phyloP scores from a whole-genome alignment of 164 flowering plant genomes.

The Vitis rupestris region DNA sequence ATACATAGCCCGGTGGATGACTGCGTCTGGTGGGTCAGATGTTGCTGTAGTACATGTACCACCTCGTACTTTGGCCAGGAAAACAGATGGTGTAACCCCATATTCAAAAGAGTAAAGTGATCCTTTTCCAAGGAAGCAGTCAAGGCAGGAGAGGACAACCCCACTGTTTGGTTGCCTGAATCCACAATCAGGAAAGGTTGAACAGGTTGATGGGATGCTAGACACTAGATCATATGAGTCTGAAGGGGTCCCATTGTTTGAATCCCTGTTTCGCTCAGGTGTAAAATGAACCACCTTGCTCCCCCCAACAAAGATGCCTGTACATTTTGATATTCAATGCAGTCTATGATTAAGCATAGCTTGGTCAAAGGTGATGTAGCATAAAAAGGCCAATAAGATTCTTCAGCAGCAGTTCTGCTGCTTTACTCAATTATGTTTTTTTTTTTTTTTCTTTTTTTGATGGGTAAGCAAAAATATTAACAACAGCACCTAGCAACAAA shows the following conservation, averaged over 20 bases:
- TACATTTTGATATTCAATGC: conserved; percentile 3
- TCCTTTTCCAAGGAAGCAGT: conserved; percentile 85
- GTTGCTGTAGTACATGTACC: conserved; percentile 94
- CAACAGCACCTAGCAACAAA: too few relatives aligned
- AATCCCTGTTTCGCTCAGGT: conserved; percentile 34
- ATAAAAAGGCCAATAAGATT: not conserved
- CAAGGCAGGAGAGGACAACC: conserved; percentile 83
- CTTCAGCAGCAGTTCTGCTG: too few relatives aligned
- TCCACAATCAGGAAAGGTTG: conserved; percentile 89
- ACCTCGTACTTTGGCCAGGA: conserved; percentile 87
- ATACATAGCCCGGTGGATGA: conserved; percentile 89
- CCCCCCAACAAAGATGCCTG: conserved; percentile 81
- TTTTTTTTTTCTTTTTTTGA: too few relatives aligned
- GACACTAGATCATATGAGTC: conserved; percentile 31
- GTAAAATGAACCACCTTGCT: conserved; percentile 93
- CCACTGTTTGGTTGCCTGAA: conserved; percentile 85
- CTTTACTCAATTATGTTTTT: too few relatives aligned
- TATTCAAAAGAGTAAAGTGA: conserved; percentile 78
- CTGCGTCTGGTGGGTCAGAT: conserved; percentile 67
- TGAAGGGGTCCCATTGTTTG: conserved; percentile 26
- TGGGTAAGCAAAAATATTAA: too few relatives aligned
- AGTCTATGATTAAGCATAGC: conserved; percentile 2
- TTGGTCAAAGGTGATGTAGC: not conserved
- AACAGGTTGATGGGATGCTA: conserved; percentile 44
- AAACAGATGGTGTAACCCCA: conserved; percentile 64